These are phyloP conservation scores for Botryosphaeria dothidea DNA, from an alignment of 2,329 filamentous ascomycete genomes.

Conservation along the genomic window DNA sequence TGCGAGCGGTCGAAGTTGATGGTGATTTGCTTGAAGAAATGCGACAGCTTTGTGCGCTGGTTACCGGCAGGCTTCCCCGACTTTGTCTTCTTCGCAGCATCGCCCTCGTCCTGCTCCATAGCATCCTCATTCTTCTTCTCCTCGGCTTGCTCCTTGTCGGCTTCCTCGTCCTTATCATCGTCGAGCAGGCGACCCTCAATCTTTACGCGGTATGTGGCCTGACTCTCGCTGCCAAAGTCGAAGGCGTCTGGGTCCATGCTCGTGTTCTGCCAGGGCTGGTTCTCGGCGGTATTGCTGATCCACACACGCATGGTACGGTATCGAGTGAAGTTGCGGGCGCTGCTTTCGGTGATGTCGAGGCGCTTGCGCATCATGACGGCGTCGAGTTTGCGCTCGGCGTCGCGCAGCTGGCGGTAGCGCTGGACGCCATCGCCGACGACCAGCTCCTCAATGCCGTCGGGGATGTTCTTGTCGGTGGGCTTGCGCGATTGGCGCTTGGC, in stretches of 20 bases:
- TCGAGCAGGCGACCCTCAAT: slow-evolving; percentile 84
- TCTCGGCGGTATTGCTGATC: slow-evolving; percentile 92
- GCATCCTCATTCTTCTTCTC: slow-evolving; percentile 48
- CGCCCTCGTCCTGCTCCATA: slow-evolving; percentile 62
- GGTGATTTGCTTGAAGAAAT: slow-evolving; percentile 79
- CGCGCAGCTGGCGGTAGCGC: slow-evolving; percentile 80
- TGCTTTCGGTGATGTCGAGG: slow-evolving; percentile 79
- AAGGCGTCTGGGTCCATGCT: slow-evolving; percentile 71
- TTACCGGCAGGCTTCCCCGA: slow-evolving; percentile 30
- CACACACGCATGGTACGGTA: slow-evolving; percentile 86
- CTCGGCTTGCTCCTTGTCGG: slow-evolving; percentile 24
- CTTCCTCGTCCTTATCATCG: slow-evolving; percentile 40
- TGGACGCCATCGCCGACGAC: slow-evolving; percentile 79
- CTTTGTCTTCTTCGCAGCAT: slow-evolving; percentile 22
- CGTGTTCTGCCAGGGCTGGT: slow-evolving; percentile 86
- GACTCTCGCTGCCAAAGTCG: slow-evolving; percentile 75
- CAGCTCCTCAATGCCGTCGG: slow-evolving; percentile 79
- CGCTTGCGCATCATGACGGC: slow-evolving; percentile 93
- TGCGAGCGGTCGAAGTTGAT: slow-evolving; percentile 59
- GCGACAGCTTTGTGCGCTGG: slow-evolving; percentile 62
- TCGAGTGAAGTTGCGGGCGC: slow-evolving; percentile 72
- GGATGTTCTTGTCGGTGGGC: slow-evolving; percentile 92
- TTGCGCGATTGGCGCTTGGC: slow-evolving; percentile 81
- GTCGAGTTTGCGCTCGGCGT: slow-evolving; percentile 85
- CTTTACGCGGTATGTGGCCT: slow-evolving; percentile 84